phyloP scores from a whole-genome alignment of 108 stramenopile genomes.

The Ochromonas danica region DNA sequence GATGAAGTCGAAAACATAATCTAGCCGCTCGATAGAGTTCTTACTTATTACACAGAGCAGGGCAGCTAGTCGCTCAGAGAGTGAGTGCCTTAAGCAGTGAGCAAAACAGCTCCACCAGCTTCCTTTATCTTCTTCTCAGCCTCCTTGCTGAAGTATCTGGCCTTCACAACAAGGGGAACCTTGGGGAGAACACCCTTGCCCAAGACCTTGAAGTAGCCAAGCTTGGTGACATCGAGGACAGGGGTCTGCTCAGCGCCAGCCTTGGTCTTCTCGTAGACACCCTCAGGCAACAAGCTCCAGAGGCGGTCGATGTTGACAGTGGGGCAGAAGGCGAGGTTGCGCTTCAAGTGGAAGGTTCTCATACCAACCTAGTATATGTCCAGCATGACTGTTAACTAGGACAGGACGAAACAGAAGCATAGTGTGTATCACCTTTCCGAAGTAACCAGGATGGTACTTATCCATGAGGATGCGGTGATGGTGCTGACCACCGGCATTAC shows the following conservation, averaged over 20 bases:
- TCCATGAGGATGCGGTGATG: constrained; percentile 98
- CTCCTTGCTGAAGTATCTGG: constrained; percentile 92
- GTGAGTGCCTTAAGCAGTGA: constrained; percentile 64
- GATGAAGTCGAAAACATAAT: too few relatives aligned
- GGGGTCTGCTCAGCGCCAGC: constrained; percentile 83
- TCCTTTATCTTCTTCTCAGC: constrained; percentile 98
- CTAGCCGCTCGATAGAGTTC: too few relatives aligned
- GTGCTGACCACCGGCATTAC: constrained; percentile 99
- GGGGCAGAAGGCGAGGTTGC: constrained; percentile 85
- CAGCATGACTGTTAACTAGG: neutral
- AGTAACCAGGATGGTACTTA: constrained; percentile 99
- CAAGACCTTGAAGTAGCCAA: constrained; percentile 97
- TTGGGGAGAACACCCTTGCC: constrained; percentile 91
- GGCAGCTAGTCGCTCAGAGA: too few relatives aligned
- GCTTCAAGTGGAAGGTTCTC: constrained; percentile 92
- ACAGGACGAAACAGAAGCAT: neutral
- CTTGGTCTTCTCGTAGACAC: constrained; percentile 95
- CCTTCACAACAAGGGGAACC: constrained; percentile 98
- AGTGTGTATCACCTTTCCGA: constrained; percentile 74
- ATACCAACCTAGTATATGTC: constrained; percentile 84
- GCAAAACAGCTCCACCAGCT: constrained; percentile 96
- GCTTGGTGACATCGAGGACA: constrained; percentile 88
- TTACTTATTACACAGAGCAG: too few relatives aligned
- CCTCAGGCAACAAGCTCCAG: constrained; percentile 90
- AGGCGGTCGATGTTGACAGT: constrained; percentile 96